Evolutionary conservation across 306 rosid genomes (phyloP).

Genomic region (Heteromeles arbutifolia): DNA sequence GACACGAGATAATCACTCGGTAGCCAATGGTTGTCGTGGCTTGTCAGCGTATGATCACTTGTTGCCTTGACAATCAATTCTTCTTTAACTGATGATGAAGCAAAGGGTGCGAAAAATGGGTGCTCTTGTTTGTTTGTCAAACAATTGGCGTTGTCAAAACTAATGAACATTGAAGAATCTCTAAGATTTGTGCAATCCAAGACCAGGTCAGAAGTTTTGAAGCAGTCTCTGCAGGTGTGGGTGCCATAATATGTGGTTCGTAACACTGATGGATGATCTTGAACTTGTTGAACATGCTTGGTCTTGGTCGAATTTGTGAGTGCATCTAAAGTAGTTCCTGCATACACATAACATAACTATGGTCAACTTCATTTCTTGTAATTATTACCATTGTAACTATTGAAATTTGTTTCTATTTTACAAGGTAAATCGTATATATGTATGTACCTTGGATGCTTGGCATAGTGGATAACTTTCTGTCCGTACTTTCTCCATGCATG

Average conservation of each 20-base stretch:
- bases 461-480: constrained; percentile 41
- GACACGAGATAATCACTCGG: not conserved
- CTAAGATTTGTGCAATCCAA: constrained; percentile 25
- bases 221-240: constrained; percentile 43
- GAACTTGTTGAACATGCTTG: constrained; percentile 59
- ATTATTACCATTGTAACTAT: not conserved
- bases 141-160: constrained; percentile 27
- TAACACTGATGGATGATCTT: constrained; percentile 37
- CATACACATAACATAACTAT: not conserved
- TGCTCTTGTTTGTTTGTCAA: not conserved
- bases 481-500: constrained; percentile 81
- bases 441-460: constrained; percentile 39
- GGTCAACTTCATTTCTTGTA: not conserved
- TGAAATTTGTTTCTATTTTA: not conserved
- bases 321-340: constrained; percentile 69
- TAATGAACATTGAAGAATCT: constrained; percentile 24
- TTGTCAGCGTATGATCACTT: constrained; percentile 3
- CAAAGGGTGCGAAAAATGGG: constrained; percentile 11
- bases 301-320: constrained; percentile 58
- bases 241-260: constrained; percentile 37
- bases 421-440: not conserved
- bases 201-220: constrained; percentile 30
- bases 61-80: not conserved
- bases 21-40: not conserved
- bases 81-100: not conserved